A percentile compares a stretch with the other conserved stretches of the same genome.
Evolutionary conservation across 192 early-diverging fungal species (phyloP).

Genomic region (Backusella morwellensis): DNA sequence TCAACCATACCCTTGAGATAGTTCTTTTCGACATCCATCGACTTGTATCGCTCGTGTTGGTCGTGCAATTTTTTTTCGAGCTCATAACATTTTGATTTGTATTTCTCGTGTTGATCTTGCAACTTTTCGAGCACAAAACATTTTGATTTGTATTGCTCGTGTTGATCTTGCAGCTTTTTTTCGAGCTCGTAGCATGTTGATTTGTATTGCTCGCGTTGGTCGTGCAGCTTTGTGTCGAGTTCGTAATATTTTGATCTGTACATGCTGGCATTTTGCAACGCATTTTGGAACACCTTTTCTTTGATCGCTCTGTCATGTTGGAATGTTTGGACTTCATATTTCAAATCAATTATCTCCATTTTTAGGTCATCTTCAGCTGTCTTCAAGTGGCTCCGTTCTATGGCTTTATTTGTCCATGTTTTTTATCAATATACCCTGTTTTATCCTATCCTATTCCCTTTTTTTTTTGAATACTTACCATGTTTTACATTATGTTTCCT

Average conservation of each 20-base stretch:
- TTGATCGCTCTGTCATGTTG: not conserved
- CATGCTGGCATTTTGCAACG: no score
- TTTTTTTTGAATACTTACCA: not conserved
- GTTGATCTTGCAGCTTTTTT: not conserved
- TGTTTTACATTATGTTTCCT: not conserved
- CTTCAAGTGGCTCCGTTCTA: no score
- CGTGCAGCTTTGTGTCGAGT: no score
- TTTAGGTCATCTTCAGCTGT: not conserved
- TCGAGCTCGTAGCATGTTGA: not conserved
- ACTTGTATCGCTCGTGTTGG: not conserved
- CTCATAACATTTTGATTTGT: no score
- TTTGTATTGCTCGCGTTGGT: no score
- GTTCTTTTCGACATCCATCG: not conserved
- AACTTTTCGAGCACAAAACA: no score
- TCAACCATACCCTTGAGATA: no score
- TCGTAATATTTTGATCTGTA: no score
- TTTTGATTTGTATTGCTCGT: no score
- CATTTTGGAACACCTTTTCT: not conserved
- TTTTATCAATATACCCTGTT: not conserved
- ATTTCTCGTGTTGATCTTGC: no score
- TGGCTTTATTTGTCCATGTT: not conserved
- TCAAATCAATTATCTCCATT: not conserved
- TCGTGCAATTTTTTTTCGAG: not conserved
- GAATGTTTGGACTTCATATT: not conserved
- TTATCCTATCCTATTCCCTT: not conserved